phyloP scores from a whole-genome alignment of 1,284 basidiomycete species.

The Apiotrichum montevideense region DNA sequence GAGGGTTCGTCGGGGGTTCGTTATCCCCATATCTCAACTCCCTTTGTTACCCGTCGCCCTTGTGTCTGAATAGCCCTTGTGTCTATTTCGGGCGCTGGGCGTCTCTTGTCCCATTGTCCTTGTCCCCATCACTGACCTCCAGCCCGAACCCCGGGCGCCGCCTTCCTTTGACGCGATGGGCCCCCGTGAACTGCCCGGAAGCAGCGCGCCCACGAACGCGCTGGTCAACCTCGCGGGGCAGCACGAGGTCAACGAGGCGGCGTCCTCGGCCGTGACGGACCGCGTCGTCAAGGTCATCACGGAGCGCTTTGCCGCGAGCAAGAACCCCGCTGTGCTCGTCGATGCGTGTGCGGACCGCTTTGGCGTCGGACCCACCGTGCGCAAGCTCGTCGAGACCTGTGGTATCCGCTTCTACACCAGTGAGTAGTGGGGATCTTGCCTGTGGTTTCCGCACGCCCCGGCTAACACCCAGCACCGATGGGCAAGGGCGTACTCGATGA shows the following conservation, averaged over 20 bases:
- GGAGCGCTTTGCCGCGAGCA: constrained; percentile 58
- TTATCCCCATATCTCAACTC: too few relatives aligned
- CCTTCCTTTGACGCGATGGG: constrained; percentile 6
- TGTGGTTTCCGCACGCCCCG: not conserved
- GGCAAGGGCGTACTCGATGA: constrained; percentile 80
- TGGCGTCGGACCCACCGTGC: constrained; percentile 61
- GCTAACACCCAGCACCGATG: constrained; percentile 47
- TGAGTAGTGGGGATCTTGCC: constrained; percentile 12
- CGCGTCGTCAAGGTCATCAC: constrained; percentile 70
- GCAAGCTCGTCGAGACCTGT: constrained; percentile 63
- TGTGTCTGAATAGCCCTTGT: too few relatives aligned
- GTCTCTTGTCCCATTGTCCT: not conserved
- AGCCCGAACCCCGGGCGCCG: constrained; percentile 17
- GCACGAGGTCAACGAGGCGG: constrained; percentile 39
- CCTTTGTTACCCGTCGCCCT: too few relatives aligned
- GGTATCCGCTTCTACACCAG: constrained; percentile 65
- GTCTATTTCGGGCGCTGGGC: too few relatives aligned
- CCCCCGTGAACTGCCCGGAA: not conserved
- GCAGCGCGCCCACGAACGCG: constrained; percentile 5
- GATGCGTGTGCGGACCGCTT: constrained; percentile 85
- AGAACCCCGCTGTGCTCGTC: constrained; percentile 70
- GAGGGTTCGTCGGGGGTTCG: too few relatives aligned
- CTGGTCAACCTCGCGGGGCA: not conserved
- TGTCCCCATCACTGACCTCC: not conserved
- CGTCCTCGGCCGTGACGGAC: constrained; percentile 56